Percentiles rank a stretch among this genome's conserved stretches.
Evolutionary conservation across 1,284 basidiomycete species (phyloP).

Genomic region (Ustilago trichophora): DNA sequence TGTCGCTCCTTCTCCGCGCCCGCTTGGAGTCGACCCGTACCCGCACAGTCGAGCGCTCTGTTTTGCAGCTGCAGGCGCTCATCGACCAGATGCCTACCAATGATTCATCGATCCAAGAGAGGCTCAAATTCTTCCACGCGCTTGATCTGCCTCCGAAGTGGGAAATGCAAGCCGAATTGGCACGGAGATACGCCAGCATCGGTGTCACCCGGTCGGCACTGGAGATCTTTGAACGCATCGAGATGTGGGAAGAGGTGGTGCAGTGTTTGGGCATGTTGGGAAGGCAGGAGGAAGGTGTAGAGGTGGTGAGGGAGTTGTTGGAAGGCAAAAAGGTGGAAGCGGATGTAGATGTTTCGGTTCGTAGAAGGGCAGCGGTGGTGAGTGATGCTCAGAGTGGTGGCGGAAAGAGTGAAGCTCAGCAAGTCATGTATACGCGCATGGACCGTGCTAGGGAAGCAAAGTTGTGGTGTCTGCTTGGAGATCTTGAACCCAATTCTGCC

Average conservation of each 20-base stretch:
- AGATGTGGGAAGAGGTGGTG: slow-evolving; percentile 66
- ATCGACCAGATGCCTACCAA: slow-evolving; percentile 66
- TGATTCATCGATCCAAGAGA: slow-evolving; percentile 64
- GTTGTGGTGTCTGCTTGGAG: slow-evolving; percentile 93
- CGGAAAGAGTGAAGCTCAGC: slow-evolving; percentile 64
- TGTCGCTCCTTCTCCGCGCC: slow-evolving; percentile 63
- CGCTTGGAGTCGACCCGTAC: slow-evolving; percentile 61
- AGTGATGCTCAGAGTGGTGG: neutral
- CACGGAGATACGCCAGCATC: slow-evolving; percentile 55
- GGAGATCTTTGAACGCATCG: slow-evolving; percentile 62
- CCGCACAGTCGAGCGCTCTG: slow-evolving; percentile 61
- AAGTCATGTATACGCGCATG: slow-evolving; percentile 70
- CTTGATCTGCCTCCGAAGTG: slow-evolving; percentile 62
- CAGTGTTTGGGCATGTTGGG: slow-evolving; percentile 60
- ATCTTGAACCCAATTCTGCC: slow-evolving; percentile 77
- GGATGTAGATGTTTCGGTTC: slow-evolving; percentile 43
- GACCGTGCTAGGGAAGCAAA: slow-evolving; percentile 84
- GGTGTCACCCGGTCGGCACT: slow-evolving; percentile 63
- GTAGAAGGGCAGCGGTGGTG: slow-evolving; percentile 21
- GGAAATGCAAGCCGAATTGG: slow-evolving; percentile 65
- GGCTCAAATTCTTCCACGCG: slow-evolving; percentile 60
- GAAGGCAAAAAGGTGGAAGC: slow-evolving; percentile 61
- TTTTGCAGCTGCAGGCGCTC: slow-evolving; percentile 64
- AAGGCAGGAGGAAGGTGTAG: slow-evolving; percentile 56
- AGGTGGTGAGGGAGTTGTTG: slow-evolving; percentile 60